Base-by-base conservation (phyloP, 257 asterid genomes). In the Solanum paucissectum region DNA sequence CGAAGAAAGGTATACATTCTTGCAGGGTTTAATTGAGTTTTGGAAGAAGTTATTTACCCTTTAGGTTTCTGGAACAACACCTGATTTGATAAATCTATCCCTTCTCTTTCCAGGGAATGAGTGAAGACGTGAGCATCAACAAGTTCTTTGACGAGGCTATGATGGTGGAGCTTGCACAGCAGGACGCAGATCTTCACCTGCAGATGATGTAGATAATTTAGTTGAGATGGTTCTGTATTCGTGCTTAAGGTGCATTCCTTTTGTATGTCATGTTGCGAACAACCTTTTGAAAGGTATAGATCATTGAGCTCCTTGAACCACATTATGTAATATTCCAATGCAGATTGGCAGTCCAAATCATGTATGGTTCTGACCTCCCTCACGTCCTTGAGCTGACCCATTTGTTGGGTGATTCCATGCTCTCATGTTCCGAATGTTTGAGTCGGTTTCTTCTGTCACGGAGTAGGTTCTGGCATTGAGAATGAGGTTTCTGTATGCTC, bases 81-180 rank as follows among this genome's bases (percentile, higher is more conserved):
- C 32, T 29, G 66, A 46, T 79, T 11, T 46, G 44, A 82, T 82
- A 52, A 49, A 82, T 49, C 44, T 25, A 25, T 81, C 29, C 86
- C 49, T 38, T 86, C 60, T 21, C 86, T 83, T 90, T 49, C 66
- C 94, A 96, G 99, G 98, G 99, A 83, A 96, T 96, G 98, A 95
- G 98, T 1, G 99, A 96, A 88, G 99, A 95, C 75, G 99, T 95
- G 46, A 93, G 95, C 93, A 95, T 95, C 84, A 95, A 94, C 88
- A 96, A 96, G 89, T 96, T 95, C 91, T 96, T 96, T 20, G 99
- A 96, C 5, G 99, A 96, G 90, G 98, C 98, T 16, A 96, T 96
- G 99, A 94, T 96, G 89, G 97, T 93, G 81, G 98, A 96, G 90
- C 97, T 96, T 62, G 99, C 99, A 29, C 98, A 94, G 86, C 98